Evolutionary conservation across 2,329 filamentous ascomycete genomes (phyloP), one percentile per base, ranked within the genome.

Genomic region (Ceratocystis huliohia): DNA sequence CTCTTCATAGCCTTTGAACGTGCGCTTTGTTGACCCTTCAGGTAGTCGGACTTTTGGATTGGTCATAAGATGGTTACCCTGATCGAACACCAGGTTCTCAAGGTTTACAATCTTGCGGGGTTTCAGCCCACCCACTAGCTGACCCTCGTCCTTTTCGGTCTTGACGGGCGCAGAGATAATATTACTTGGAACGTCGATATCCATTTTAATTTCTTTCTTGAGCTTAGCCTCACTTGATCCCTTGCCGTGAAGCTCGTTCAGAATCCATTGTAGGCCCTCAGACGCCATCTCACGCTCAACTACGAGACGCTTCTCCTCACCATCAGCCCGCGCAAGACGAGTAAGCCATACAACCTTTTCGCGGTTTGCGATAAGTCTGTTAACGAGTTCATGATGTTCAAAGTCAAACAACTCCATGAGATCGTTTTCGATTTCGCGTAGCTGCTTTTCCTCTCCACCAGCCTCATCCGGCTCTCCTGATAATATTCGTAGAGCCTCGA

Each of bases 41-140:
- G 94, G 94, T 22, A 99, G 81, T 69, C 89, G 88, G 61, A 99
- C 94, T 73, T 91, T 96, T 5, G 91, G 89, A 72, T 99, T 99
- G n/a, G 94, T 97, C 93, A 97, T 99, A 56, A 99, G 82, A 78
- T 99, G 94, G 72, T 97, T 99, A 65, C 94, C 94, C 76, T 97
- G 93, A 71, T 97, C 94, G 74, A 99, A 99, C 48, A 96, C 84
- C 44, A 99, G 84, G 72, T 97, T 97, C 67, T 99, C 93, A 64
- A 99, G 80, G 74, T 97, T 97, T 74, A 99, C 91, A 57, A 91
- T 78, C 73, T 89, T 90, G 70, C 87, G 87, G 1, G 95, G 94
- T 72, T 94, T 89, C 46, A 99, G 80, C 15, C 91, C 91, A 65
- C 92, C 90, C 41, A 91, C 82, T 22, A 96, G 78, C 64, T 84